phyloP scores from a whole-genome alignment of 257 asterid species.

The Solanum okadae region DNA sequence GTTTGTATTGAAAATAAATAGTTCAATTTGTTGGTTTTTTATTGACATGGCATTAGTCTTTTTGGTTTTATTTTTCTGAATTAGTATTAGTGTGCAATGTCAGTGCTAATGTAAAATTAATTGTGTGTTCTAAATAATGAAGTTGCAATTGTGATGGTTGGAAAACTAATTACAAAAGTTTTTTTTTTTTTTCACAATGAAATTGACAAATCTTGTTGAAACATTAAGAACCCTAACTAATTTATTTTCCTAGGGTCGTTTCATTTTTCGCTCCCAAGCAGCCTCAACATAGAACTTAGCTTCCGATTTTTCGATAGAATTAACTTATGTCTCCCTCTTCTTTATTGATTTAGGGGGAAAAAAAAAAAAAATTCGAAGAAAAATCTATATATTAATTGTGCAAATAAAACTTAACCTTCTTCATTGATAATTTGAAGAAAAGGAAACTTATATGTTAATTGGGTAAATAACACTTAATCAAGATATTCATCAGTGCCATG shows the following conservation, averaged over 20 bases:
- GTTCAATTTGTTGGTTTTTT: not conserved
- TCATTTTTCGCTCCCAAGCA: not conserved
- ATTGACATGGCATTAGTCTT: not conserved
- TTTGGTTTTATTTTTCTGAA: too few relatives aligned
- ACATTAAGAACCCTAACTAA: not conserved
- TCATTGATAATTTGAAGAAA: not conserved
- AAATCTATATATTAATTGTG: too few relatives aligned
- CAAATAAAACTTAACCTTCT: not conserved
- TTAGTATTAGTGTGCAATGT: not conserved
- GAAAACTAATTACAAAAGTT: not conserved
- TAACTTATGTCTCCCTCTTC: not conserved
- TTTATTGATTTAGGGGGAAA: not conserved
- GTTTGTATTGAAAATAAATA: not conserved
- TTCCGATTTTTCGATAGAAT: not conserved
- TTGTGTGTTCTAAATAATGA: not conserved
- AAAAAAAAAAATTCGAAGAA: rapidly evolving
- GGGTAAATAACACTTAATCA: not conserved
- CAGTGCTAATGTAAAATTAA: not conserved
- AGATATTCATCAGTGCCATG: not conserved
- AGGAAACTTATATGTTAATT: not conserved
- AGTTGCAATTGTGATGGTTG: not conserved
- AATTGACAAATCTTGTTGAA: not conserved
- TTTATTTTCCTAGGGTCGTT: not conserved
- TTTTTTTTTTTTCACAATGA: not conserved
- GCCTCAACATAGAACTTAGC: not conserved